Conservation (phyloP, 2,329 filamentous ascomycete species). For the Colletotrichum orbiculare region DNA sequence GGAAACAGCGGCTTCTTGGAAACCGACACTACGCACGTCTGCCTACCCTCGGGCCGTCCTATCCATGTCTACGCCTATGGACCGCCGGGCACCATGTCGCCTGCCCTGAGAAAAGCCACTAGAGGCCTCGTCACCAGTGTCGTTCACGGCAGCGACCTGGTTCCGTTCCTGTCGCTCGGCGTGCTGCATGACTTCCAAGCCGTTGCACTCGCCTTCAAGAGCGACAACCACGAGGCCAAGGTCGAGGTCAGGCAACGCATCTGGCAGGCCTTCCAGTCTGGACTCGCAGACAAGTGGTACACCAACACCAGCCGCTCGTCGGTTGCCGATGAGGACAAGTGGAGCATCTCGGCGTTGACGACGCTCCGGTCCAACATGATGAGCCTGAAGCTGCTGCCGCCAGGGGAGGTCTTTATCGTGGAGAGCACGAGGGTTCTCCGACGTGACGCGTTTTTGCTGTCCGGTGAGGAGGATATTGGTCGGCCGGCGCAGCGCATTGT, state of each 20-base stretch:
- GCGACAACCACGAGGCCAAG: constrained; percentile 74
- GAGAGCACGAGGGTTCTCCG: constrained; percentile 76
- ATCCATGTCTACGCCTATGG: constrained; percentile 86
- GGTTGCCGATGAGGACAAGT: constrained; percentile 70
- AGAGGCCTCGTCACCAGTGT: constrained; percentile 80
- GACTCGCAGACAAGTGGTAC: constrained; percentile 71
- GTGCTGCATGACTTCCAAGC: constrained; percentile 81
- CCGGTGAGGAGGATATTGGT: constrained; percentile 63
- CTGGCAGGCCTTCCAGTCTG: constrained; percentile 72
- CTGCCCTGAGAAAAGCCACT: constrained; percentile 75
- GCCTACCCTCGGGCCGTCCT: constrained; percentile 73
- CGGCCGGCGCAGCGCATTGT: constrained; percentile 75
- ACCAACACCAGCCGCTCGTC: constrained; percentile 46
- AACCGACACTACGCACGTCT: constrained; percentile 48
- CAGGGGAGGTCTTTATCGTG: constrained; percentile 80
- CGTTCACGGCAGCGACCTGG: constrained; percentile 78
- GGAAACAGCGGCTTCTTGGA: constrained; percentile 42
- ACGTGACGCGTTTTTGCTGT: constrained; percentile 69
- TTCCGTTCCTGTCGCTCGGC: constrained; percentile 79
- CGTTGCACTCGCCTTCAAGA: constrained; percentile 77
- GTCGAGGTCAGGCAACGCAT: constrained; percentile 74
- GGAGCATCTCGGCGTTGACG: constrained; percentile 76
- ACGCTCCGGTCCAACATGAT: constrained; percentile 75
- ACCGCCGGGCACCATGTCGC: constrained; percentile 77
- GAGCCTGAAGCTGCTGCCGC: constrained; percentile 76